Percentiles rank a stretch among this genome's conserved stretches.
Conservation (phyloP, 495 filamentous ascomycete genomes). For the Talaromyces adpressus region DNA sequence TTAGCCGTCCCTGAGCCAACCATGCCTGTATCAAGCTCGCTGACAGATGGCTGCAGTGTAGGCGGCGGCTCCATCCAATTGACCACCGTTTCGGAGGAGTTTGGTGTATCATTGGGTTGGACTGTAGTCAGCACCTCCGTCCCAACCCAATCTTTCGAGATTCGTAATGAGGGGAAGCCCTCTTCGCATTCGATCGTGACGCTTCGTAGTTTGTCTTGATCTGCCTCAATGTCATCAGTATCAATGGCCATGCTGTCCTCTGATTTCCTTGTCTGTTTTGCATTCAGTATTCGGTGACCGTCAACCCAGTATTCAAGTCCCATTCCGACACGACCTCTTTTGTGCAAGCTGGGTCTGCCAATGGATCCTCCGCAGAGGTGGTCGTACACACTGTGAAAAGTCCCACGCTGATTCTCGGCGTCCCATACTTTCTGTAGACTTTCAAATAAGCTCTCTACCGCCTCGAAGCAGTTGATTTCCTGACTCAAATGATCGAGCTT, state of each 20-base stretch:
- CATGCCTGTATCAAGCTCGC: conserved; percentile 36
- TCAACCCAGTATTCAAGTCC: conserved; percentile 83
- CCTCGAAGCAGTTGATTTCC: conserved; percentile 80
- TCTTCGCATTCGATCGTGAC: conserved; percentile 41
- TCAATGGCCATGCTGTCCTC: conserved; percentile 33
- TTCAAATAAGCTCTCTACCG: conserved; percentile 73
- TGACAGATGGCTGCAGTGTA: conserved; percentile 30
- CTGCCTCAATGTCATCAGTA: conserved; percentile 14
- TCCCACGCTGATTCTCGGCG: conserved; percentile 39
- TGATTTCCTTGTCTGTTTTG: conserved; percentile 26
- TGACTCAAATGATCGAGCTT: conserved; percentile 76
- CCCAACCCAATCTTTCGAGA: conserved; percentile 40
- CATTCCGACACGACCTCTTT: conserved; percentile 62
- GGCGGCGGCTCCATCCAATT: conserved; percentile 47
- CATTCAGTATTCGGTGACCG: conserved; percentile 40
- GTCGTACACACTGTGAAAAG: conserved; percentile 41
- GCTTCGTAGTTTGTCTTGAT: conserved; percentile 23
- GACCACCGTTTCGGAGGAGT: conserved; percentile 17
- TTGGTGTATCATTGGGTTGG: conserved; percentile 17
- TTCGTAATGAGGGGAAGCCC: conserved; percentile 39
- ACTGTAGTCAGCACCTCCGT: conserved; percentile 24
- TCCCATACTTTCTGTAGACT: conserved; percentile 54
- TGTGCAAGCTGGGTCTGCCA: conserved; percentile 76
- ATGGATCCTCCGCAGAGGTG: conserved; percentile 45
- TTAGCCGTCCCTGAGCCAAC: conserved; percentile 50